These are phyloP conservation scores for Solanum etuberosum DNA, from an alignment of 257 asterid species.

Conservation along the genomic window DNA sequence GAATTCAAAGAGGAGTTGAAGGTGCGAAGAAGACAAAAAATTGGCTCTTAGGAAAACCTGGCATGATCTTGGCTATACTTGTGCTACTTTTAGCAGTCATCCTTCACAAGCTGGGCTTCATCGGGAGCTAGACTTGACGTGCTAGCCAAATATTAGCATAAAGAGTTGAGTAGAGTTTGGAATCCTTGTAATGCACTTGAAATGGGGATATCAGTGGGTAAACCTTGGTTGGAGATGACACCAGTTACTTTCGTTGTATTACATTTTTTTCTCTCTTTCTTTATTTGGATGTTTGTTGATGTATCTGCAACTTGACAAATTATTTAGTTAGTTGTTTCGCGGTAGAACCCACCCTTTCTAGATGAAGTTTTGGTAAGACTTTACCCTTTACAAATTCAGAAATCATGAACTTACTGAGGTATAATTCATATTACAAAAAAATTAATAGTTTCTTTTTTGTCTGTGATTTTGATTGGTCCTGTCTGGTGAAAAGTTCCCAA, in stretches of 20 bases:
- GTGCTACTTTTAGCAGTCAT: conserved; percentile 71
- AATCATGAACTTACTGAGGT: not conserved
- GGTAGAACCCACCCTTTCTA: not conserved
- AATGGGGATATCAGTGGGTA: not conserved
- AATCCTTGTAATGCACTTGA: not conserved
- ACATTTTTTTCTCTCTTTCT: not conserved
- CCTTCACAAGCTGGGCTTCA: conserved; percentile 69
- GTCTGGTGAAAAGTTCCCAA: not conserved
- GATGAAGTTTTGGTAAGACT: not conserved
- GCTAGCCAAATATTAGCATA: not conserved
- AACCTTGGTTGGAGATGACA: not conserved
- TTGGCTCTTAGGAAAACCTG: conserved; percentile 74
- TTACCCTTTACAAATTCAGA: not conserved
- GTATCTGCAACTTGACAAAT: not conserved
- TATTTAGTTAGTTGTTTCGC: not conserved
- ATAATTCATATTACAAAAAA: not conserved
- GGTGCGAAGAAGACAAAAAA: conserved; percentile 84
- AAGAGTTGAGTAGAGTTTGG: not conserved
- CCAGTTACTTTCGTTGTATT: not conserved
- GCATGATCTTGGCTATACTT: conserved; percentile 67
- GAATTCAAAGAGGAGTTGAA: conserved; percentile 65
- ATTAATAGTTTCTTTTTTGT: not conserved
- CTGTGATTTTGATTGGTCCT: not conserved
- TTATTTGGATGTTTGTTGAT: not conserved
- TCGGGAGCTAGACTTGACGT: conserved; percentile 36